phyloP scores from a whole-genome alignment of 225 moss, liverwort and hornwort species.

The Anthoceros angustus region DNA sequence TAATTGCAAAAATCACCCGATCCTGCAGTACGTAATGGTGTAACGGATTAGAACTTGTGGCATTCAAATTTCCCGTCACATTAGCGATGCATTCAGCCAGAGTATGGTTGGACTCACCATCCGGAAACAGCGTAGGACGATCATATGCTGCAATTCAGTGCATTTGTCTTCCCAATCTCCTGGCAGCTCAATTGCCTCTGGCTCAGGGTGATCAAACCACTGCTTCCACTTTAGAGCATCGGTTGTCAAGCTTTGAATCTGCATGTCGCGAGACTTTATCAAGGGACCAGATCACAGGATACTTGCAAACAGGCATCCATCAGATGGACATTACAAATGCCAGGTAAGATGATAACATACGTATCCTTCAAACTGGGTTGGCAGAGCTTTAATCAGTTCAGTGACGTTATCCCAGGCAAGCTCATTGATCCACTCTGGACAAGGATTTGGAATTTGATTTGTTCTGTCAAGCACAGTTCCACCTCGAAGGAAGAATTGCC shows the following conservation, averaged over 20 bases:
- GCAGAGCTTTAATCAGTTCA: constrained; percentile 22
- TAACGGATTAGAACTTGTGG: neutral
- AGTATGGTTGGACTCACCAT: constrained; percentile 18
- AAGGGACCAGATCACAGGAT: neutral
- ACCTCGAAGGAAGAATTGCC: constrained; percentile 57
- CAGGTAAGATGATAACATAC: constrained; percentile 13
- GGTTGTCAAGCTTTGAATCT: constrained; percentile 21
- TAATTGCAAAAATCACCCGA: constrained; percentile 49
- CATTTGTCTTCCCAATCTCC: constrained; percentile 80
- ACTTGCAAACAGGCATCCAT: neutral
- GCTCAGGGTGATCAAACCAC: constrained; percentile 45
- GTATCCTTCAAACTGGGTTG: constrained; percentile 37
- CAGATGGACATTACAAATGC: neutral
- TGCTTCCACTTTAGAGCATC: constrained; percentile 34
- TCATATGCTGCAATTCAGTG: constrained; percentile 63
- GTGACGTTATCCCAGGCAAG: constrained; percentile 67
- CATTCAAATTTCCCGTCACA: neutral
- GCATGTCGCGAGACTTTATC: neutral
- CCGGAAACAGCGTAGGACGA: constrained; percentile 53
- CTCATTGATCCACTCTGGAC: constrained; percentile 46
- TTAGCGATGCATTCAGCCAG: neutral
- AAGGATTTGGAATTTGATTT: constrained; percentile 44
- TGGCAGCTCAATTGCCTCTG: constrained; percentile 48
- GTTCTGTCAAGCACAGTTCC: constrained; percentile 55
- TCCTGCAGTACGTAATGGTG: constrained; percentile 24